These are phyloP conservation scores for Stygiomarasmius scandens DNA, from an alignment of 1,284 basidiomycete genomes.

Conservation along the genomic window DNA sequence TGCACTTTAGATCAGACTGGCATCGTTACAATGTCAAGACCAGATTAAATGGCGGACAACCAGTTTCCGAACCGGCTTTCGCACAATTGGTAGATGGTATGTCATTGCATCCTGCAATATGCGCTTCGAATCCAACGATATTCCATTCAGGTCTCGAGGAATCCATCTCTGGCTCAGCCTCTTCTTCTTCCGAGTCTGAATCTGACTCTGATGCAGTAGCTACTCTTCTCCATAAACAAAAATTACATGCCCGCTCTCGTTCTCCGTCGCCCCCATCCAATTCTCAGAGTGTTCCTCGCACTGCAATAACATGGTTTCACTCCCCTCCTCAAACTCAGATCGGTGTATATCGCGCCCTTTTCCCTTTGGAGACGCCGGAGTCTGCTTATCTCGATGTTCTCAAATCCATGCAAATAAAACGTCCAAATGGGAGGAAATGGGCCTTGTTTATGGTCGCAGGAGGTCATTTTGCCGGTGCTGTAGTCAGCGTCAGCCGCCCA, in stretches of 20 bases:
- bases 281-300: constrained; percentile 54
- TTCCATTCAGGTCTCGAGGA: constrained; percentile 70
- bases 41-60: constrained; percentile 60
- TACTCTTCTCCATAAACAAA: constrained; percentile 67
- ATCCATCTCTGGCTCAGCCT: constrained; percentile 88
- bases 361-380: constrained; percentile 51
- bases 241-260: constrained; percentile 39
- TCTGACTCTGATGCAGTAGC: constrained; percentile 52
- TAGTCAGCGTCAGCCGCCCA: constrained; percentile 71
- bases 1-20: constrained; percentile 95
- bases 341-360: constrained; percentile 83
- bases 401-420: constrained; percentile 64
- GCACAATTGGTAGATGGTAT: constrained; percentile 78
- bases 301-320: constrained; percentile 89
- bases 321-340: constrained; percentile 84
- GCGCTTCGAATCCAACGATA: neutral
- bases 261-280: constrained; percentile 49
- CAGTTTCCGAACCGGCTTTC: constrained; percentile 75
- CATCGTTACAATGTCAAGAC: constrained; percentile 96
- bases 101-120: constrained; percentile 14
- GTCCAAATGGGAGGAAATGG: constrained; percentile 77
- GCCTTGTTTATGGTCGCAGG: constrained; percentile 96
- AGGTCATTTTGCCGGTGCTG: constrained; percentile 94
- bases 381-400: constrained; percentile 59
- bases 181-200: constrained; percentile 62